Evolutionary conservation across 2,329 filamentous ascomycete genomes (phyloP), one percentile per base, ranked within the genome.

Genomic region (Nothophaeocryptopus gaeumannii): DNA sequence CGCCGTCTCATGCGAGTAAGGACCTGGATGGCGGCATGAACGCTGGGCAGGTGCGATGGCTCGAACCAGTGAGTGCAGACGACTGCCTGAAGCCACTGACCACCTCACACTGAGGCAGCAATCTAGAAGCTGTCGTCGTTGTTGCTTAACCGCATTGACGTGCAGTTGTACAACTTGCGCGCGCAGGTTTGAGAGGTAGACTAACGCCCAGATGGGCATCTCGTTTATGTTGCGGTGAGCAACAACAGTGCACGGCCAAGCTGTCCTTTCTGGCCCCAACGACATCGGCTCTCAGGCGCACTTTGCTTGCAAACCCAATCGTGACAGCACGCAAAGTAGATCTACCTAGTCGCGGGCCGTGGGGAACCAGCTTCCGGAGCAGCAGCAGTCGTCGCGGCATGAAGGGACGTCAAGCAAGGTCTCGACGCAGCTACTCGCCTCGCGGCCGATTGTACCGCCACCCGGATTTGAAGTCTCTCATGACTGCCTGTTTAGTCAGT

Each of bases 181-280:
- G 39, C 47, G 46, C 55, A 55, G 45, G 40, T 50, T 49, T 53
- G 46, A 46, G 40, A 43, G 20, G 53, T 39, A 26, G 30, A 33
- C 50, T 53, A 51, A 39, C 43, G 36, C 50, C 16, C 38, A 47
- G 41, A 36, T 35, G 33, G 47, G 41, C 39, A 40, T n/a, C 20
- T 43, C 36, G 4, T 15, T 31, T 34, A 56, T 44, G 34, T 53
- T 58, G 53, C 56, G 56, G 53, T 58, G 54, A 56, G 43, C 33
- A 49, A 47, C 20, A 3, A 26, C 44, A 49, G 34, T 42, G 46
- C 52, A 48, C 47, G 40, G 48, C 33, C 51, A 39, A 32, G 20
- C 39, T 35, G 31, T 15, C 40, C 42, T 37, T 41, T 52, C 43
- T 43, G 34, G 8, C 41, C 48, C 35, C 45, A 43, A 52, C 54